Conservation (phyloP, 768 basidiomycete species). For the Boletus insuetus region DNA sequence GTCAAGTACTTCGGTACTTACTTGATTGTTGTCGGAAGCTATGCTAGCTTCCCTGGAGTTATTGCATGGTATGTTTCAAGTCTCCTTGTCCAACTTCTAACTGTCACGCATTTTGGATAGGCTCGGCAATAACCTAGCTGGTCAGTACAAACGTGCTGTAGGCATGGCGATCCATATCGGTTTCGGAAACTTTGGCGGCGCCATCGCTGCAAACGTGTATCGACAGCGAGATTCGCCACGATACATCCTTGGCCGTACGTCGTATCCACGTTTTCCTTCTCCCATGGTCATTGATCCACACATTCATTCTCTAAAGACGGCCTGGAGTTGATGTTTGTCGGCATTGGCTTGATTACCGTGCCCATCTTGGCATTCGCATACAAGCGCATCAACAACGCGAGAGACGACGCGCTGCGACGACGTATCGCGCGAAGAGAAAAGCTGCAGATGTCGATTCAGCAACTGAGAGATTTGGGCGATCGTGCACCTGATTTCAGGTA, state of each 20-base stretch:
- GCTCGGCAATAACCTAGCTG: conserved; percentile 52
- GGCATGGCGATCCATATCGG: conserved; percentile 58
- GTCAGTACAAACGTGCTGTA: conserved; percentile 67
- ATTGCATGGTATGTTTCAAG: conserved; percentile 49
- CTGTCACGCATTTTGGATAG: conserved; percentile 29
- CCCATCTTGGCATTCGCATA: conserved; percentile 51
- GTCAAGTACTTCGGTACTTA: conserved; percentile 75
- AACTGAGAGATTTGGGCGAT: conserved; percentile 47
- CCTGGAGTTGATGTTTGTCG: conserved; percentile 65
- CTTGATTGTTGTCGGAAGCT: conserved; percentile 63
- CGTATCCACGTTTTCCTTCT: background rate
- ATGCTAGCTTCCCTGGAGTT: conserved; percentile 53
- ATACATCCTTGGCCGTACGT: conserved; percentile 62
- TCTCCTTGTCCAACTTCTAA: conserved; percentile 11
- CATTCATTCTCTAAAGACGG: conserved; percentile 39
- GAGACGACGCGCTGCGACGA: conserved; percentile 36
- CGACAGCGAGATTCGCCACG: conserved; percentile 56
- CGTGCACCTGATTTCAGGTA: conserved; percentile 64
- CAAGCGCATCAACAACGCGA: conserved; percentile 50
- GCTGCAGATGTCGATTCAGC: conserved; percentile 9
- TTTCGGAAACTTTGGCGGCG: conserved; percentile 61
- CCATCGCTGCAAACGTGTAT: conserved; percentile 63
- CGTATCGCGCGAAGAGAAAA: conserved; percentile 21
- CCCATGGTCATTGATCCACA: background rate
- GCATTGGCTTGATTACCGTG: conserved; percentile 55